Evolutionary conservation across 2,329 filamentous ascomycete genomes (phyloP), one percentile per base, ranked within the genome.

Genomic region (Ceratocystis diversiconidia): DNA sequence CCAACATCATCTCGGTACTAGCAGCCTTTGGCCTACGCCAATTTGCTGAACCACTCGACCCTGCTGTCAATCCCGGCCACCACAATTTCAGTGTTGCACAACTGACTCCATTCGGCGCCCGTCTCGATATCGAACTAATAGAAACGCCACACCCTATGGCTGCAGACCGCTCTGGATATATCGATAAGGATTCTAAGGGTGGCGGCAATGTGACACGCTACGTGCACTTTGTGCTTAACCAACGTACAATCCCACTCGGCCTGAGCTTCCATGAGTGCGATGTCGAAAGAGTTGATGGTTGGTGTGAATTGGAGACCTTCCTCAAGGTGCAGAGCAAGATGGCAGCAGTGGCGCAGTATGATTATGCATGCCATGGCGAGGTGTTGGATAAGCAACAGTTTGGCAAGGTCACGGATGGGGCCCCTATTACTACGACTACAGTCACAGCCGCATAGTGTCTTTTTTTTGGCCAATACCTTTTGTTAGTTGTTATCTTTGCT

Each of bases 41-140:
- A 71, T 90, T 92, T 71, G 76, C 79, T 1, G 77, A 81, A 22
- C 75, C 81, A 15, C 77, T 90, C 2, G 82, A 84, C 0, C 76
- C 80, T 1, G 77, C 79, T 10, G 73, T 76, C 32, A 80, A 87
- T 66, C 80, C 81, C 0, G 79, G 80, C 10, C 74, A 78, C 4
- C 84, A 86, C 71, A 80, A 84, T 64, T 82, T 90, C 63, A 83
- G 85, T 32, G 81, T 89, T 12, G 82, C 82, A 0, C 82, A 89
- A 70, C 71, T 91, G 22, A 85, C 85, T 59, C 88, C 88, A 0
- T 91, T 91, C 70, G 88, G 81, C 5, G 86, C 85, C 1, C 79
- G 87, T 1, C 78, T 91, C 0, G 86, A 89, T 69, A 88, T 91
- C 67, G 88, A 91, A 72, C 72, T 91, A 68, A 88, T 92, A 73